These are phyloP conservation scores for Aschersonia sp. DNA, from an alignment of 2,329 filamentous ascomycete species.

Conservation along the genomic window DNA sequence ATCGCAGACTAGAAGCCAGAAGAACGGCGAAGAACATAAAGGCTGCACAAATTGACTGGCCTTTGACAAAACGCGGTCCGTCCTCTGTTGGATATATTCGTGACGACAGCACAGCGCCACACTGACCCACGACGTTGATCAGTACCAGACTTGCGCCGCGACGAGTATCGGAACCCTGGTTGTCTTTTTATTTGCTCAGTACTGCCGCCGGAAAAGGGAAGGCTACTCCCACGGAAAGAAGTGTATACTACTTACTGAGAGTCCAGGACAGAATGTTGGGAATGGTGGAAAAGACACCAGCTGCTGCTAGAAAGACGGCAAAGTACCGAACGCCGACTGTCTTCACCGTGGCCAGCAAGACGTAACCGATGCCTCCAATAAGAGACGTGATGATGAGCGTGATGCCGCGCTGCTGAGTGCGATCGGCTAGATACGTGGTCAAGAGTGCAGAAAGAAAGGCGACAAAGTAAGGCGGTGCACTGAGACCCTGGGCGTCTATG, in stretches of 20 bases:
- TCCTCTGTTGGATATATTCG: constrained; percentile 41
- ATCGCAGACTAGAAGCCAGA: constrained; percentile 4
- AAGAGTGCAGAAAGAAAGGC: constrained; percentile 19
- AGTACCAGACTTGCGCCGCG: constrained; percentile 62
- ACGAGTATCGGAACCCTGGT: constrained; percentile 49
- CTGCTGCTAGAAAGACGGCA: constrained; percentile 19
- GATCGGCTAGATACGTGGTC: constrained; percentile 18
- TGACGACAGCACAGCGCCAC: constrained; percentile 50
- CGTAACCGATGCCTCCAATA: constrained; percentile 16
- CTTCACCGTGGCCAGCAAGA: constrained; percentile 10
- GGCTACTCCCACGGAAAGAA: neutral
- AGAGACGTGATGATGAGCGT: constrained; percentile 13
- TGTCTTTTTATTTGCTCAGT: constrained; percentile 42
- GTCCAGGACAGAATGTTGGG: constrained; percentile 10
- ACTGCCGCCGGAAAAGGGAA: neutral
- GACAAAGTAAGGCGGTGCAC: constrained; percentile 24
- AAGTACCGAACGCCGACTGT: constrained; percentile 17
- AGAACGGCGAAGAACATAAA: constrained; percentile 10
- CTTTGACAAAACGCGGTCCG: constrained; percentile 33
- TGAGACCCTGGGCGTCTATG: constrained; percentile 23
- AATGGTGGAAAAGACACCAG: constrained; percentile 16
- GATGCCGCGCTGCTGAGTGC: constrained; percentile 17
- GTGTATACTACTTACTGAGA: constrained; percentile 4
- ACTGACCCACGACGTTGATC: constrained; percentile 62
- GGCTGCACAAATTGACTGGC: constrained; percentile 8